A percentile compares a stretch with the other conserved stretches of the same genome.
These are phyloP conservation scores for Populus deltoides DNA, from an alignment of 345 rosid species.

Conservation along the genomic window DNA sequence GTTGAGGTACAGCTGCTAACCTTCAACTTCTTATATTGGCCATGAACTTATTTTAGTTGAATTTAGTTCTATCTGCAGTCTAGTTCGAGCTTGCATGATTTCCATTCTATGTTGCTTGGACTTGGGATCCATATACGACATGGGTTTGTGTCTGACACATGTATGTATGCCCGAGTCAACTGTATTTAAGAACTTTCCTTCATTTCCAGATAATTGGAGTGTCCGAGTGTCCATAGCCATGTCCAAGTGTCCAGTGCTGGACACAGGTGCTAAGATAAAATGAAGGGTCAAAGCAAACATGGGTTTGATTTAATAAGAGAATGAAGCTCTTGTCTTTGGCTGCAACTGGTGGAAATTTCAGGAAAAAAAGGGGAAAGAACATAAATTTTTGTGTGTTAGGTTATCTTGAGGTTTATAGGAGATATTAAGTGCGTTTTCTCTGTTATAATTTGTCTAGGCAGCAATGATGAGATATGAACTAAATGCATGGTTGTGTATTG, in stretches of 20 bases:
- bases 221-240: no score
- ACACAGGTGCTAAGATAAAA: no score
- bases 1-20: constrained; percentile 51
- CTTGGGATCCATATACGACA: no score
- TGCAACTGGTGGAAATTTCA: not conserved
- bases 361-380: not conserved
- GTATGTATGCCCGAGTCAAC: no score
- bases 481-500: not conserved
- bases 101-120: no score
- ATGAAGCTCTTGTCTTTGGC: not conserved
- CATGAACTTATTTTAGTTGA: no score
- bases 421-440: not conserved
- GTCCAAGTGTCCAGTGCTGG: no score
- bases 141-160: no score
- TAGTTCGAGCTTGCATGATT: not conserved
- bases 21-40: not conserved
- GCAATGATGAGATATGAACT: not conserved
- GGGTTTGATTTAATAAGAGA: not conserved
- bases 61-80: not conserved
- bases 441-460: not conserved
- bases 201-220: no score
- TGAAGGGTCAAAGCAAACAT: no score
- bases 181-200: no score
- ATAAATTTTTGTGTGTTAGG: not conserved
- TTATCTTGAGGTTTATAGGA: not conserved